phyloP scores from a whole-genome alignment of 2,329 filamentous ascomycete species.

The Immersiporthe knoxdaviesiana region DNA sequence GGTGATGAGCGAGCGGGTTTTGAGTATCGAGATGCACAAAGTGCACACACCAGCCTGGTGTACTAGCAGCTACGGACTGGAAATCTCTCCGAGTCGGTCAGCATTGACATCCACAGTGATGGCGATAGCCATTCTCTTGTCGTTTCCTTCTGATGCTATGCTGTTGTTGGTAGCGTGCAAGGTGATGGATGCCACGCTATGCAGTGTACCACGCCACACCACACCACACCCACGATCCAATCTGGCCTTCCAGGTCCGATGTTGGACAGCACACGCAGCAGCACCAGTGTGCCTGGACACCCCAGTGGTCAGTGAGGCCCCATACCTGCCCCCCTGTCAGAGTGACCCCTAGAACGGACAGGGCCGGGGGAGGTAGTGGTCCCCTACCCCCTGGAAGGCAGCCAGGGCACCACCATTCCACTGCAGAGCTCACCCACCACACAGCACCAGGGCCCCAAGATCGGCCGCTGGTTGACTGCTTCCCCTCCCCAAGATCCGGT shows the following conservation, averaged over 20 bases:
- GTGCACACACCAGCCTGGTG: neutral
- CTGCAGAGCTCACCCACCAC: neutral
- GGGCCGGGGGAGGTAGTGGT: neutral
- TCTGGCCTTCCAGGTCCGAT: neutral
- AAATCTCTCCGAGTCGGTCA: neutral
- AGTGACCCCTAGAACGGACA: neutral
- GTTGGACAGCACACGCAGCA: neutral
- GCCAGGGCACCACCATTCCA: neutral
- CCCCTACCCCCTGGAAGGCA: neutral
- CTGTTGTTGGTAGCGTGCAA: neutral
- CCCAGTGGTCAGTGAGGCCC: neutral
- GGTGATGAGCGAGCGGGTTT: neutral
- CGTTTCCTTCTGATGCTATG: neutral
- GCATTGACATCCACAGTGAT: neutral
- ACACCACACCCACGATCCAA: conserved; percentile 3
- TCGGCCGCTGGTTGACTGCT: conserved; percentile 1
- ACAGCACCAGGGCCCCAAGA: neutral
- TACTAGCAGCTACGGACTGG: neutral
- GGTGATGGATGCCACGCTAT: conserved; percentile 1
- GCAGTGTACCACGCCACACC: neutral
- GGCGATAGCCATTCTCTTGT: neutral
- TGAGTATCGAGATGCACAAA: neutral
- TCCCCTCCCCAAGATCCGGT: neutral
- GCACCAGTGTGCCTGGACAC: neutral
- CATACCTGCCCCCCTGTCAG: neutral